phyloP scores from a whole-genome alignment of 2,329 filamentous ascomycete species.

The Bimuria novae-zelandiae region DNA sequence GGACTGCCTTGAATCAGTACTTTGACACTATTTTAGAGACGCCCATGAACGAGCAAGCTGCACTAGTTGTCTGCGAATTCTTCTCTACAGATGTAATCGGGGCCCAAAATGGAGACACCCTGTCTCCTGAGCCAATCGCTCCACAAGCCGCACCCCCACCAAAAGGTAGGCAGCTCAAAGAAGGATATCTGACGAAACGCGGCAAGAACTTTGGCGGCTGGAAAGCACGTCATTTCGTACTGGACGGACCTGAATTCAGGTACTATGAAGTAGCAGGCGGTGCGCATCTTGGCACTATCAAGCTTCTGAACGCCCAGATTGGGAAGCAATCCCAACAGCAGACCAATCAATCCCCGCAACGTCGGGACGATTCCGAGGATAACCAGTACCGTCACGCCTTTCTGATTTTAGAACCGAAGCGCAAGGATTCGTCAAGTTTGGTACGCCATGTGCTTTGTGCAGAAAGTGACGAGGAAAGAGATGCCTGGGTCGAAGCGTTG shows the following conservation, averaged over 20 bases:
- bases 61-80: slow-evolving; percentile 83
- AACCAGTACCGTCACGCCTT: slow-evolving; percentile 98
- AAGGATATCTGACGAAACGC: slow-evolving; percentile 91
- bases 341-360: slow-evolving; percentile 64
- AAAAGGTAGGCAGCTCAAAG: slow-evolving; percentile 69
- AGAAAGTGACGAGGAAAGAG: slow-evolving; percentile 89
- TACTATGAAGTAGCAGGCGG: slow-evolving; percentile 94
- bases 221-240: slow-evolving; percentile 80
- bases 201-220: slow-evolving; percentile 99
- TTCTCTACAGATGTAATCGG: slow-evolving; percentile 70
- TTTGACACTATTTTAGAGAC: slow-evolving; percentile 85
- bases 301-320: slow-evolving; percentile 87
- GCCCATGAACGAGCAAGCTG: slow-evolving; percentile 75
- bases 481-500: slow-evolving; percentile 90
- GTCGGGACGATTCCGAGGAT: slow-evolving; percentile 74
- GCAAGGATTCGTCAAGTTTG: slow-evolving; percentile 85
- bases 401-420: slow-evolving; percentile 91
- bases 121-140: slow-evolving; percentile 59
- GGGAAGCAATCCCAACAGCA: slow-evolving; percentile 81
- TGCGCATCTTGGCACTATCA: slow-evolving; percentile 89
- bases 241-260: slow-evolving; percentile 73
- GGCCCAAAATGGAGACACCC: slow-evolving; percentile 59
- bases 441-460: slow-evolving; percentile 95
- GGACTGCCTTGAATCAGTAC: slow-evolving; percentile 79
- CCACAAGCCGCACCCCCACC: slow-evolving; percentile 48